Conservation (phyloP, 164 flowering plant genomes). For the Berberis vulgaris region DNA sequence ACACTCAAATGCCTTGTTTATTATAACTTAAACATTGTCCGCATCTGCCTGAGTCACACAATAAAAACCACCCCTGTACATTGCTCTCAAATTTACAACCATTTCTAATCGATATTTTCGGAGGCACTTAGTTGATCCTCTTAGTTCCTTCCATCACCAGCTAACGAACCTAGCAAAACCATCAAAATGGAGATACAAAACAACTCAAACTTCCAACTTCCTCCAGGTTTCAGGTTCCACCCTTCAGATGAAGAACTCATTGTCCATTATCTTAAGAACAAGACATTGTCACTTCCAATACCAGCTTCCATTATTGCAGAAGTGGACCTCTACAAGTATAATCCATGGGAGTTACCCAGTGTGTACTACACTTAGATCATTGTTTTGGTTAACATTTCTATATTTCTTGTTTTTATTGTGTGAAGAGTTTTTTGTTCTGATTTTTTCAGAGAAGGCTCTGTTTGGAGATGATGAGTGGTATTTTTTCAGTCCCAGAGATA, state of each 20-base stretch:
- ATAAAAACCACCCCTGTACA: background rate
- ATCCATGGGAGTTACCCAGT: constrained; percentile 53
- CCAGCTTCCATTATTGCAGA: constrained; percentile 32
- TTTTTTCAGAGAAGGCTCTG: constrained; percentile 30
- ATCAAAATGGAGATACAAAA: background rate
- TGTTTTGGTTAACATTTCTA: background rate
- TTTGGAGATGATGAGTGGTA: constrained; percentile 60
- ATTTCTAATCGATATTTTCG: constrained; percentile 1
- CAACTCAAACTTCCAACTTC: constrained; percentile 15
- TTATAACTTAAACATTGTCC: background rate
- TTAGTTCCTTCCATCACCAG: background rate
- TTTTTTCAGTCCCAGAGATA: constrained; percentile 43
- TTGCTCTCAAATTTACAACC: background rate
- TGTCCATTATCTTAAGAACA: constrained; percentile 31
- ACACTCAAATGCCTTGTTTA: background rate
- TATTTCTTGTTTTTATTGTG: background rate
- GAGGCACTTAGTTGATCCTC: background rate
- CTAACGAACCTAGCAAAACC: background rate
- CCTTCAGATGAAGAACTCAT: constrained; percentile 56
- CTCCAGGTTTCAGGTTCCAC: constrained; percentile 47
- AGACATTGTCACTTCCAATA: constrained; percentile 24
- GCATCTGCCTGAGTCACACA: background rate
- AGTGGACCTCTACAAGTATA: constrained; percentile 35
- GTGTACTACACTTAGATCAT: constrained; percentile 6
- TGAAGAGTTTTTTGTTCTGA: background rate